phyloP scores from a whole-genome alignment of 352 stramenopile species.

The Phytophthora sp. region DNA sequence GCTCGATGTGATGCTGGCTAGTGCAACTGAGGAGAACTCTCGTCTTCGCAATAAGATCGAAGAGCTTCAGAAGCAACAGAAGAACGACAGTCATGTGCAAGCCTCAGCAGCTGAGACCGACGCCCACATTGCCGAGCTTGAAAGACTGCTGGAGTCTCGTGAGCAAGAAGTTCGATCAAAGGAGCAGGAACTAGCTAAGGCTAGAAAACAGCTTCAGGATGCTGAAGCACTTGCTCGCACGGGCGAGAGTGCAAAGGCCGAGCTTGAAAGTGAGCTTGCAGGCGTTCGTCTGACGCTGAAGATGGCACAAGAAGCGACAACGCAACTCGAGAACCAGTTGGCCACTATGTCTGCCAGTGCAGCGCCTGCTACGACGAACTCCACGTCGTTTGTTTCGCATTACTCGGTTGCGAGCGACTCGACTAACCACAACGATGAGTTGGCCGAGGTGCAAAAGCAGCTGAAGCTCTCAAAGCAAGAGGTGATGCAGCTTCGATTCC shows the following conservation, averaged over 20 bases:
- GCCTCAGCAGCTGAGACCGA: slow-evolving; percentile 12
- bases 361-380: slow-evolving; percentile 12
- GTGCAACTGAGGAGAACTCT: slow-evolving; percentile 58
- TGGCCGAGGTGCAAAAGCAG: slow-evolving; percentile 73
- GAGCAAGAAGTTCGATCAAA: slow-evolving; percentile 29
- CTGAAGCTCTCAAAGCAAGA: slow-evolving; percentile 81
- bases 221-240: slow-evolving; percentile 19
- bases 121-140: slow-evolving; percentile 21
- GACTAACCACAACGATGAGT: slow-evolving; percentile 41
- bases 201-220: slow-evolving; percentile 35
- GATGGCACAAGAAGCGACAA: slow-evolving; percentile 33
- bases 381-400: slow-evolving; percentile 34
- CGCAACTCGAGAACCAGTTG: slow-evolving; percentile 55
- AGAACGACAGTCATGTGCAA: slow-evolving; percentile 9
- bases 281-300: slow-evolving; percentile 33
- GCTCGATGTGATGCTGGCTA: slow-evolving; percentile 49
- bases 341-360: slow-evolving; percentile 26
- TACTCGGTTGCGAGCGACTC: slow-evolving; percentile 24
- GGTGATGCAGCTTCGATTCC: slow-evolving; percentile 85
- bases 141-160: slow-evolving; percentile 23
- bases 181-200: slow-evolving; percentile 19
- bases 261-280: slow-evolving; percentile 31
- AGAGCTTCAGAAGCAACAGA: slow-evolving; percentile 23
- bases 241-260: slow-evolving; percentile 4
- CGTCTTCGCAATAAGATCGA: slow-evolving; percentile 48